Evolutionary conservation across 106 monocot genomes (phyloP).

Genomic region (Agapanthus africanus): DNA sequence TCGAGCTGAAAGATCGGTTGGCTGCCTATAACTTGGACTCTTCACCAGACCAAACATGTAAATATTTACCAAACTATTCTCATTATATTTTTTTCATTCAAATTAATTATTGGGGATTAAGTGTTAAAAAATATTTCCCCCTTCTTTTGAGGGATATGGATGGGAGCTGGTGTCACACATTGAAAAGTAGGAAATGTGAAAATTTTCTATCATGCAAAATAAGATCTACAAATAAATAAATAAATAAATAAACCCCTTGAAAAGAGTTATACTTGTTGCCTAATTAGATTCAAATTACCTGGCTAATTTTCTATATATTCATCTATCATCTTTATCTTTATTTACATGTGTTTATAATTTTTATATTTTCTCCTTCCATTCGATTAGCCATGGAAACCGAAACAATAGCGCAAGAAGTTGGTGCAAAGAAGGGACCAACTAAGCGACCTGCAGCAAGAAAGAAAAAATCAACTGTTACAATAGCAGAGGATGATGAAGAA

Average conservation of each 20-base stretch:
- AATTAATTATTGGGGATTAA: not conserved
- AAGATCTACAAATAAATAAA: too few species aligned
- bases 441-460: conserved; percentile 14
- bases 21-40: conserved; percentile 71
- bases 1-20: conserved; percentile 54
- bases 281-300: too few species aligned
- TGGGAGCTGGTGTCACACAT: too few species aligned
- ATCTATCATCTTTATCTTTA: not conserved
- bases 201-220: too few species aligned
- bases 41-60: conserved; percentile 58
- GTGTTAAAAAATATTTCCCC: too few species aligned
- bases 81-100: not conserved
- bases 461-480: conserved; percentile 1
- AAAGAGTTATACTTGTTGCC: too few species aligned
- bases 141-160: too few species aligned
- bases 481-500: conserved; percentile 9
- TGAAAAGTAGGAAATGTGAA: too few species aligned
- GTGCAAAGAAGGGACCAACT: conserved; percentile 4
- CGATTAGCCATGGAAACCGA: conserved; percentile 45
- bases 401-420: conserved; percentile 13
- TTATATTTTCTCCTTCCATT: not conserved
- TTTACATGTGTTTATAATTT: not conserved
- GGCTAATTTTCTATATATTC: not conserved
- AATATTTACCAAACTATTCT: not conserved
- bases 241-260: too few species aligned